Evolutionary conservation across 441 rosid genomes (phyloP).

Genomic region (Omphalea diandra): DNA sequence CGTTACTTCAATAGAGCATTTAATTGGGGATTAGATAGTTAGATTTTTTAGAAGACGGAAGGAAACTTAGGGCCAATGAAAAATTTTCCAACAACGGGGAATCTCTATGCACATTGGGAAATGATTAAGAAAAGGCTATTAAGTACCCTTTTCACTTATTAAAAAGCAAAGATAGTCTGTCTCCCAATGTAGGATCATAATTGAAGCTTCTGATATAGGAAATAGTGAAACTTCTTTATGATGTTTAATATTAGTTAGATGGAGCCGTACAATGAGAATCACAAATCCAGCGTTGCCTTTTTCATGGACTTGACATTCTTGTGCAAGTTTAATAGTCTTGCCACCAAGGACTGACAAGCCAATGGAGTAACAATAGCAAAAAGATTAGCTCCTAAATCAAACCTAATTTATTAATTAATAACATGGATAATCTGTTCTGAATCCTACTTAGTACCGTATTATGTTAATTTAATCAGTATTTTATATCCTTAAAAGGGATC

Average conservation of each 20-base stretch:
- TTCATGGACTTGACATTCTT: slow-evolving; percentile 16
- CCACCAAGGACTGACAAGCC: slow-evolving; percentile 16
- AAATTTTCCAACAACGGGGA: slow-evolving; percentile 26
- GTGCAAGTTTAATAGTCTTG: neutral
- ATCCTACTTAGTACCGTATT: slow-evolving; percentile 27
- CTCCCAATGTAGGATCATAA: slow-evolving; percentile 32
- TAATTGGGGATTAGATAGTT: slow-evolving; percentile 29
- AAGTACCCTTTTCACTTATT: slow-evolving; percentile 17
- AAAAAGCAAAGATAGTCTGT: slow-evolving; percentile 32
- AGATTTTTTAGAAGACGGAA: neutral
- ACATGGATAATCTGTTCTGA: slow-evolving; percentile 23
- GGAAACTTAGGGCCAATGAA: slow-evolving; percentile 23
- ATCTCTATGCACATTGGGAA: slow-evolving; percentile 19
- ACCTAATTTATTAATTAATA: slow-evolving; percentile 11
- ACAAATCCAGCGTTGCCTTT: slow-evolving; percentile 19
- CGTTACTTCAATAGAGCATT: slow-evolving; percentile 34
- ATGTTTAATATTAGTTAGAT: slow-evolving; percentile 1
- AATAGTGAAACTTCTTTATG: slow-evolving; percentile 16
- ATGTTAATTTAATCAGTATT: slow-evolving; percentile 19
- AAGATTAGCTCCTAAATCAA: neutral
- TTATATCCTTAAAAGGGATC: slow-evolving; percentile 20
- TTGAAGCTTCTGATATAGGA: slow-evolving; percentile 22
- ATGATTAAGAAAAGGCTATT: slow-evolving; percentile 18
- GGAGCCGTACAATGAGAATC: slow-evolving; percentile 31
- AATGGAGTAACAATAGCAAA: neutral